A percentile compares a stretch with the other conserved stretches of the same genome.
Conservation (phyloP, 192 early-diverging fungal species). For the Coemansia aciculifera region DNA sequence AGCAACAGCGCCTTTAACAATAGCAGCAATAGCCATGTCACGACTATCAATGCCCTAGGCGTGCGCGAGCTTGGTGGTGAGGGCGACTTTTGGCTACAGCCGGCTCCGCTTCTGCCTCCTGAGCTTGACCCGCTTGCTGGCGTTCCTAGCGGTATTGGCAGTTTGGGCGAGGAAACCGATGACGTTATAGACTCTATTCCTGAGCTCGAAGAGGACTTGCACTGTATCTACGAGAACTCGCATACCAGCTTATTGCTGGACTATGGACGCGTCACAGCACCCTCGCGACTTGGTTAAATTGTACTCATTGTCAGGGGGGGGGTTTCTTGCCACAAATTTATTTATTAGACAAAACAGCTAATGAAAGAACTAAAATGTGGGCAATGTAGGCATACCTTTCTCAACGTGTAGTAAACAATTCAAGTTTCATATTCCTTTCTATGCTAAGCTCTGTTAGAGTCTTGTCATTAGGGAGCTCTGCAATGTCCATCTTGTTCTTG, state of each 20-base stretch:
- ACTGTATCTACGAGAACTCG: conserved; percentile 66
- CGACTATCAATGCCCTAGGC: conserved; percentile 47
- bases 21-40: conserved; percentile 15
- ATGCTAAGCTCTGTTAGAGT: too few relatives aligned
- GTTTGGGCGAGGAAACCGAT: conserved; percentile 44
- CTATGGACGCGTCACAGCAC: conserved; percentile 64
- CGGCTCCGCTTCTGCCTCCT: conserved; percentile 41
- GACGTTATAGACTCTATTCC: conserved; percentile 56
- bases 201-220: conserved; percentile 67
- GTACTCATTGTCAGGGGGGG: too few relatives aligned
- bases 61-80: conserved; percentile 43
- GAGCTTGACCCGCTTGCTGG: conserved; percentile 31
- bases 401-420: too few relatives aligned
- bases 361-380: too few relatives aligned
- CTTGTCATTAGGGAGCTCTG: too few relatives aligned
- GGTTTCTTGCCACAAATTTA: not conserved
- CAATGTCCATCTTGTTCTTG: too few relatives aligned
- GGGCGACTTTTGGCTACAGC: conserved; percentile 39
- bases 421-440: too few relatives aligned
- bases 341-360: not conserved
- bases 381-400: too few relatives aligned
- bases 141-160: conserved; percentile 26
- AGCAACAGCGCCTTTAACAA: conserved; percentile 3
- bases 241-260: conserved; percentile 68
- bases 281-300: conserved; percentile 58